Percentiles rank a stretch among this genome's conserved stretches.
Evolutionary conservation across 352 stramenopile species (phyloP).

Genomic region (Aphanomyces astaci): DNA sequence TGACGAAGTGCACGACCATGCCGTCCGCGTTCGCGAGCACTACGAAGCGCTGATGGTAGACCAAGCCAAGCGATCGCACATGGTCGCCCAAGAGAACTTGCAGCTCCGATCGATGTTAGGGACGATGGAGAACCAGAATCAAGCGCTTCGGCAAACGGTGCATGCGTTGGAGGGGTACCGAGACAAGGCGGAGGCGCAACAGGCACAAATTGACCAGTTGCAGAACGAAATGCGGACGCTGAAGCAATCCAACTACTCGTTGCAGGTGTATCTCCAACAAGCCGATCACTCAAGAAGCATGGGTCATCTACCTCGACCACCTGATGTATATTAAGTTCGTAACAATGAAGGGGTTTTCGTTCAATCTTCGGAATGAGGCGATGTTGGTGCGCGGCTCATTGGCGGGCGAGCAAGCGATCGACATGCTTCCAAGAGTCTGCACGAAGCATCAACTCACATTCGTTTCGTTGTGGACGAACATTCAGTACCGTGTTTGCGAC

Average conservation of each 20-base stretch:
- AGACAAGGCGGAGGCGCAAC: constrained; percentile 10
- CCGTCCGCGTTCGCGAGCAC: constrained; percentile 3
- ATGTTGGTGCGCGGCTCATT: no score
- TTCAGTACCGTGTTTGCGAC: background rate
- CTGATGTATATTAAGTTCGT: constrained; percentile 21
- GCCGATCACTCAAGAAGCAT: constrained; percentile 9
- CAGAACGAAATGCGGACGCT: constrained; percentile 11
- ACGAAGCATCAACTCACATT: no score
- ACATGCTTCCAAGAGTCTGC: no score
- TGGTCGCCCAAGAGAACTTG: constrained; percentile 5
- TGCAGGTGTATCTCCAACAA: constrained; percentile 20
- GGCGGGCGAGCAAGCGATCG: no score
- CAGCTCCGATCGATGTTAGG: constrained; percentile 19
- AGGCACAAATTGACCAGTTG: background rate
- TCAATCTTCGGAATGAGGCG: no score
- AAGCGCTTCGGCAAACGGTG: constrained; percentile 9
- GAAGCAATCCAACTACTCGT: constrained; percentile 19
- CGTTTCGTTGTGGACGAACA: no score
- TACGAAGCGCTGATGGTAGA: constrained; percentile 18
- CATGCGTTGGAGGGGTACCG: constrained; percentile 17
- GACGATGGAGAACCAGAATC: constrained; percentile 17
- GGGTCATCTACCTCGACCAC: background rate
- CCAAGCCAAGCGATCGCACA: constrained; percentile 4
- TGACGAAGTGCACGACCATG: background rate
- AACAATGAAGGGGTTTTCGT: no score